Evolutionary conservation across 1,139 yeast species (phyloP), one percentile per base, ranked within the genome.

Genomic region (Yarrowia galli): DNA sequence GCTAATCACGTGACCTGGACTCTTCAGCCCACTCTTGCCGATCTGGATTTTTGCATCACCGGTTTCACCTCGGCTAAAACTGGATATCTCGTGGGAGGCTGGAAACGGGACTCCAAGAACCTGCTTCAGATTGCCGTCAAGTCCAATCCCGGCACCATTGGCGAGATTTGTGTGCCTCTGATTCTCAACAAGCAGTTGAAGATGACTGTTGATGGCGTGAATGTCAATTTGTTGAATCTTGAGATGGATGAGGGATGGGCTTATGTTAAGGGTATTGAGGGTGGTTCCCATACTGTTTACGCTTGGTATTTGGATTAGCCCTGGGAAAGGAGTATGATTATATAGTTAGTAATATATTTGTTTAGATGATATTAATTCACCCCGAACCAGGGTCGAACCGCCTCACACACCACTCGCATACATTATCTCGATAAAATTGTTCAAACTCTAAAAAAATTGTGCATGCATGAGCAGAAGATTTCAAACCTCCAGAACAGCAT

Each of bases 371-470:
- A 22, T 23, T 23, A 2, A 2, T 20, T 9, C 22, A 12, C 22
- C 22, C 13, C 22, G n/a, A n/a, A n/a, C 5, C 25, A 15, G 32
- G 38, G 23, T 56, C 49, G 63, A 56, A 56, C 63, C 1, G 48
- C 8, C 42, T 20, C 25, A 8, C 43, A 6, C 35, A 6, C 7
- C 38, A 2, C 23, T 3, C 36, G 12, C 36, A 42, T 56, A 42
- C 63, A 28, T 56, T 56, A 56, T 56, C 63, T 13, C 1, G 8
- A 8, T 56, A 18, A 56, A 56, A 40, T 12, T 40, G 16, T 56
- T 40, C 63, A n/a, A 56, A 56, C 63, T 13, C 18, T 56, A 56
- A 56, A 56, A 56, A 42, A 56, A 40, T 40, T 53, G 36, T 54
- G 60, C 60, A 56, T 56, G 48, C 48, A 9, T 3, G 20, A 18